A percentile compares a stretch with the other conserved stretches of the same genome.
phyloP scores from a whole-genome alignment of 2,329 filamentous ascomycete genomes.

The Claviceps sorghi region DNA sequence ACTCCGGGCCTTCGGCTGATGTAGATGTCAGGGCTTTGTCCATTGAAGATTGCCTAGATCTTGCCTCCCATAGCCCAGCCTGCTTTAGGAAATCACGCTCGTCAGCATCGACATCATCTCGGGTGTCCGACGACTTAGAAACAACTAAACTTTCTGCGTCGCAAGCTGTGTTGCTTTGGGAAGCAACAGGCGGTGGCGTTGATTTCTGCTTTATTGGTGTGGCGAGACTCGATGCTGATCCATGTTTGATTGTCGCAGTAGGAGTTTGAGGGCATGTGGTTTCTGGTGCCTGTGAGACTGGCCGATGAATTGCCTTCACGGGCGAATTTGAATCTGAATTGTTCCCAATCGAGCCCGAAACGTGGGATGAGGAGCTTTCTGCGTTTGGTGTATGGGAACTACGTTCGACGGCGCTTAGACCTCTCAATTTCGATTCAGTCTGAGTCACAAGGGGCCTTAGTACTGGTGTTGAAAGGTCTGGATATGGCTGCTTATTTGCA shows the following conservation, averaged over 20 bases:
- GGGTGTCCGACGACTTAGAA: constrained; percentile 9
- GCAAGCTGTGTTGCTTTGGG: constrained; percentile 8
- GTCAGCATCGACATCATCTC: constrained; percentile 44
- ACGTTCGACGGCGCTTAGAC: constrained; percentile 12
- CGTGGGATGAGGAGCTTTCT: constrained; percentile 10
- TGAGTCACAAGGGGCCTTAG: constrained; percentile 11
- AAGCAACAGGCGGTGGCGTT: constrained; percentile 10
- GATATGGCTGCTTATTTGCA: neutral
- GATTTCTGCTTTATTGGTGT: constrained; percentile 14
- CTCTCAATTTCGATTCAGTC: constrained; percentile 15
- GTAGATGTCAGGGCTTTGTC: constrained; percentile 23
- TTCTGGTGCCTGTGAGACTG: constrained; percentile 15
- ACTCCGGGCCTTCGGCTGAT: constrained; percentile 16
- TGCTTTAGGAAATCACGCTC: constrained; percentile 56
- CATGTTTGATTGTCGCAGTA: constrained; percentile 13
- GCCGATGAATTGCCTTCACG: constrained; percentile 15
- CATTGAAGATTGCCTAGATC: constrained; percentile 14
- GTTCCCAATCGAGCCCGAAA: constrained; percentile 10
- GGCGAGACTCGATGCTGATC: constrained; percentile 18
- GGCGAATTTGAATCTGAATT: constrained; percentile 12
- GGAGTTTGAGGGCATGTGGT: constrained; percentile 11
- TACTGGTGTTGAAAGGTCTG: constrained; percentile 12
- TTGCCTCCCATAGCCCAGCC: constrained; percentile 44
- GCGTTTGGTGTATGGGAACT: constrained; percentile 14
- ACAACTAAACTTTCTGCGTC: constrained; percentile 11